Conservation (phyloP, 306 rosid genomes). For the Dryas octopetala region DNA sequence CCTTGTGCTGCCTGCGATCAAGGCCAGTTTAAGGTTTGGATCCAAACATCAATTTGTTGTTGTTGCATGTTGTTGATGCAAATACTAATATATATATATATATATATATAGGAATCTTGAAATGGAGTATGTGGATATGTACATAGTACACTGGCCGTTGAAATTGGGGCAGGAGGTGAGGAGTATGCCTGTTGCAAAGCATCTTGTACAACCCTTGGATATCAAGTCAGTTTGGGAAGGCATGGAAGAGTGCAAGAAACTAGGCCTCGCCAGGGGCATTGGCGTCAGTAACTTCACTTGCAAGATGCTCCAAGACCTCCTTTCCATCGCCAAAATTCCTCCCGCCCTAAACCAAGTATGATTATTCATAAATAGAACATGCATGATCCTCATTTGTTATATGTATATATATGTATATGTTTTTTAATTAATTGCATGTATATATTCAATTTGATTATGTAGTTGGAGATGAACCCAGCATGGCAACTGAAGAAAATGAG, state of each 20-base stretch:
- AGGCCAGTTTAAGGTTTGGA: not conserved
- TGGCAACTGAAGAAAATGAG: conserved; percentile 41
- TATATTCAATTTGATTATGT: too few relatives aligned
- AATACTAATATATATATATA: conserved; percentile 15
- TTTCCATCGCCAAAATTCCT: conserved; percentile 58
- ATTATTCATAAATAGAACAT: conserved; percentile 19
- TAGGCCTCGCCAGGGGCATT: conserved; percentile 71
- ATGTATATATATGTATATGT: too few relatives aligned
- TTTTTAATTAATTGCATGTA: too few relatives aligned
- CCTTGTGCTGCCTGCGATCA: conserved; percentile 48
- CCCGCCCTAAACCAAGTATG: conserved; percentile 65
- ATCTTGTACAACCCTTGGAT: conserved; percentile 45
- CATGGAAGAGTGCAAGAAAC: conserved; percentile 64
- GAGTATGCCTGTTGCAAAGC: conserved; percentile 28
- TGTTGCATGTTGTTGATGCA: too few relatives aligned
- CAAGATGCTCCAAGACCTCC: conserved; percentile 52
- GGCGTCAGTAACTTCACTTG: conserved; percentile 75
- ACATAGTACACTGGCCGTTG: conserved; percentile 34
- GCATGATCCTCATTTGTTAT: not conserved
- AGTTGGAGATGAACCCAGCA: conserved; percentile 51
- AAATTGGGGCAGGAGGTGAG: conserved; percentile 14
- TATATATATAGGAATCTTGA: conserved; percentile 36
- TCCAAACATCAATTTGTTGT: too few relatives aligned
- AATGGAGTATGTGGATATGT: conserved; percentile 38
- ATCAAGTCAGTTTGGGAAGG: conserved; percentile 63